phyloP scores from a whole-genome alignment of 495 filamentous ascomycete species.

The Amniculicola lignicola region DNA sequence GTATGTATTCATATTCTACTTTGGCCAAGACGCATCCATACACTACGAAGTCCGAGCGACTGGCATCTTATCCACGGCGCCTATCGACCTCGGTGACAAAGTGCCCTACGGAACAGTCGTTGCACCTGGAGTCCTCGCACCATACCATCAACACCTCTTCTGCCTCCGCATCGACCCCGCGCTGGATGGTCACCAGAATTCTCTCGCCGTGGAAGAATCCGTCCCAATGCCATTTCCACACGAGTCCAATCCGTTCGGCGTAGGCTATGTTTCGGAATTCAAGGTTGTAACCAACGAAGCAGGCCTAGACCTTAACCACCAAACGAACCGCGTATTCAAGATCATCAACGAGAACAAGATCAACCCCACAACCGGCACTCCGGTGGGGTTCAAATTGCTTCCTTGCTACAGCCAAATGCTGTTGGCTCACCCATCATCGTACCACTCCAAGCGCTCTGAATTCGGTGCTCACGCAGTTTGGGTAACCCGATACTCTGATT shows the following conservation, averaged over 20 bases:
- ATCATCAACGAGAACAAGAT: slow-evolving; percentile 28
- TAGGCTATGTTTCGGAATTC: slow-evolving; percentile 25
- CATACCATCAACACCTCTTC: slow-evolving; percentile 39
- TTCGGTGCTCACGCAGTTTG: slow-evolving; percentile 36
- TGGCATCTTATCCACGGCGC: slow-evolving; percentile 33
- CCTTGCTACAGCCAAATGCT: slow-evolving; percentile 34
- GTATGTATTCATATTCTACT: slow-evolving; percentile 36
- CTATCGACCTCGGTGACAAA: slow-evolving; percentile 29
- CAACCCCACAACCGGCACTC: slow-evolving; percentile 31
- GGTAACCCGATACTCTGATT: slow-evolving; percentile 36
- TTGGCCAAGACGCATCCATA: slow-evolving; percentile 35
- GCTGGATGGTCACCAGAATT: slow-evolving; percentile 32
- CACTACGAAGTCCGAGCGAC: slow-evolving; percentile 36
- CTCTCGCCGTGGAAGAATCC: slow-evolving; percentile 33
- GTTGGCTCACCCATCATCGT: slow-evolving; percentile 22
- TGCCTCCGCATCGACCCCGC: slow-evolving; percentile 36
- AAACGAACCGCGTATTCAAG: slow-evolving; percentile 34
- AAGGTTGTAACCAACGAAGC: slow-evolving; percentile 19
- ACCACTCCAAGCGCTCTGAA: slow-evolving; percentile 20
- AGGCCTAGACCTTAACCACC: slow-evolving; percentile 25
- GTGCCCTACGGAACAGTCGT: slow-evolving; percentile 33
- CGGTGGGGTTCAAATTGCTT: slow-evolving; percentile 38
- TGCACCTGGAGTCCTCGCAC: slow-evolving; percentile 31
- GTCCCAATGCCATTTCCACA: slow-evolving; percentile 23
- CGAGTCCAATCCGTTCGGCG: slow-evolving; percentile 29